These are phyloP conservation scores for Ampelomyces quisqualis DNA, from an alignment of 2,329 filamentous ascomycete genomes.

Conservation along the genomic window DNA sequence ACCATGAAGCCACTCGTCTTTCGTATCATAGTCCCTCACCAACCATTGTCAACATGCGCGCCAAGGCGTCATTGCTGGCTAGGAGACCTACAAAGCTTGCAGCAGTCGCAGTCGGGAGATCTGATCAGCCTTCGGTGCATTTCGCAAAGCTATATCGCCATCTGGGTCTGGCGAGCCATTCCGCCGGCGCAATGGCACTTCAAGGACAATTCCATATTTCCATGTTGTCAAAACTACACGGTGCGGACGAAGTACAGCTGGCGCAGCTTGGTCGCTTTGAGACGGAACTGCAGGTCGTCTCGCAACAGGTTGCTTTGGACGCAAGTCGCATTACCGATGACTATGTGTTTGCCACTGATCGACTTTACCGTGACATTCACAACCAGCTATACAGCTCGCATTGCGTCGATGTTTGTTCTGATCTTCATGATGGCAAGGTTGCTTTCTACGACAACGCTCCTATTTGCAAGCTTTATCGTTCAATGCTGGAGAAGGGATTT, in stretches of 20 bases:
- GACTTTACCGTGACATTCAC: conserved; percentile 27
- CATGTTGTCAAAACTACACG: conserved; percentile 30
- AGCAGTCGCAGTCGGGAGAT: conserved; percentile 7
- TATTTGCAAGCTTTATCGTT: conserved; percentile 37
- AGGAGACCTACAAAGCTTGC: conserved; percentile 37
- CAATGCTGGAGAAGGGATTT: conserved; percentile 26
- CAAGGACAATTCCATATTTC: conserved; percentile 33
- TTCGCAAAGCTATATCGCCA: conserved; percentile 30
- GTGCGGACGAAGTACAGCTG: conserved; percentile 42
- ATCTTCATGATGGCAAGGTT: conserved; percentile 4
- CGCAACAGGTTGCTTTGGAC: conserved; percentile 39
- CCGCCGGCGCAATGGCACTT: conserved; percentile 27
- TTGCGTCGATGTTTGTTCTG: conserved; percentile 12
- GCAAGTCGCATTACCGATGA: conserved; percentile 37
- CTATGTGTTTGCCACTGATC: conserved; percentile 29
- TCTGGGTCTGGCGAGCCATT: conserved; percentile 25
- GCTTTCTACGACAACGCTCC: conserved; percentile 12
- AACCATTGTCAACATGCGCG: conserved; percentile 20
- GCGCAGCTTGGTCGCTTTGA: conserved; percentile 46
- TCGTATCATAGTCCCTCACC: conserved; percentile 11
- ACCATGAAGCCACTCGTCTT: conserved; percentile 5
- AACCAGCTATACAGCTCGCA: conserved; percentile 27
- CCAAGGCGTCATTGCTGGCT: conserved; percentile 38
- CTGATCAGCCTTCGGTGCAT: conserved; percentile 13
- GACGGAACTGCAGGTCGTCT: conserved; percentile 43